Conservation (phyloP, 139 green algal genomes). For the Chlamydomonas eustigma region DNA sequence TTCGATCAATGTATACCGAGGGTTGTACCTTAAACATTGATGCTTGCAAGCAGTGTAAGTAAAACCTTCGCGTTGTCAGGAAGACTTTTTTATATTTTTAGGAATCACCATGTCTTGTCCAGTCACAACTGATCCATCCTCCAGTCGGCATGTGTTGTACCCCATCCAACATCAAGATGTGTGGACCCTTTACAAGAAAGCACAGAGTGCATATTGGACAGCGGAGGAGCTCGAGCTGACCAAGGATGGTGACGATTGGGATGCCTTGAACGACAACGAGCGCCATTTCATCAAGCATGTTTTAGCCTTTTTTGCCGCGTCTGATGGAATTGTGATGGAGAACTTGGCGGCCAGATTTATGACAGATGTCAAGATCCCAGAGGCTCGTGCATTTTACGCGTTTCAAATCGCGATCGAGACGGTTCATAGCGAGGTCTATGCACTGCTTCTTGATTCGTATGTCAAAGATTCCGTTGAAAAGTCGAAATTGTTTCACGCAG, state of each 20-base stretch:
- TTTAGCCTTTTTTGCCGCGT: conserved; percentile 96
- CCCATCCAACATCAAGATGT: too few relatives aligned
- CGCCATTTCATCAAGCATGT: conserved; percentile 90
- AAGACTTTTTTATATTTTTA: too few relatives aligned
- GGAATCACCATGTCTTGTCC: too few relatives aligned
- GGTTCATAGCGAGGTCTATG: conserved; percentile 96
- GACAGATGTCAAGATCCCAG: conserved; percentile 39
- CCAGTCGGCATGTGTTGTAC: too few relatives aligned
- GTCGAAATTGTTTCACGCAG: neutral
- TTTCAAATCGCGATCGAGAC: conserved; percentile 99
- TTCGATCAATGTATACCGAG: too few relatives aligned
- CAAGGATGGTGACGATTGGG: conserved; percentile 86
- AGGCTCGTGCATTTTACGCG: conserved; percentile 92
- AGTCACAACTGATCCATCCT: too few relatives aligned
- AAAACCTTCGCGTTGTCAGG: too few relatives aligned
- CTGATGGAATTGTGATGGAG: conserved; percentile 97
- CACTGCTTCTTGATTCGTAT: conserved; percentile 71
- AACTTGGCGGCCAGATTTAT: conserved; percentile 94
- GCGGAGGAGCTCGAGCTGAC: conserved; percentile 81
- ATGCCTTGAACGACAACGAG: too few relatives aligned
- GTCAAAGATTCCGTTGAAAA: conserved; percentile 27
- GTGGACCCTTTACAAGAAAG: conserved; percentile 97
- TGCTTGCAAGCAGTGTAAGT: too few relatives aligned
- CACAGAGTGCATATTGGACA: conserved; percentile 93
- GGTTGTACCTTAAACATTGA: too few relatives aligned